Evolutionary conservation across 768 basidiomycete genomes (phyloP).

Genomic region (Phylloporus sp.): DNA sequence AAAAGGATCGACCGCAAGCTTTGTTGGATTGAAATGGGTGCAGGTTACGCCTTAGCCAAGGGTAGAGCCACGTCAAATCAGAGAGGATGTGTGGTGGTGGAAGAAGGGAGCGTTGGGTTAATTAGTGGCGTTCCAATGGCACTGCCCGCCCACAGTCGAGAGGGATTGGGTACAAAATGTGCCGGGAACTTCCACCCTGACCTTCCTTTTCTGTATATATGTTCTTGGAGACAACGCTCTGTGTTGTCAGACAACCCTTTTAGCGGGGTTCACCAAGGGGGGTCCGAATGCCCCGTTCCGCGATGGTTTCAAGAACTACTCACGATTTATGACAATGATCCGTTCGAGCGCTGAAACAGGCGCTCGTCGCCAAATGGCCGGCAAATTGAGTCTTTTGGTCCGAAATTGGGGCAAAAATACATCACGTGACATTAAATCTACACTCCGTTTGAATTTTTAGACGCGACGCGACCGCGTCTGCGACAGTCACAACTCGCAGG

Average conservation of each 20-base stretch:
- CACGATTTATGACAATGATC: background rate
- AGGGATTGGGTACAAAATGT: slow-evolving; percentile 13
- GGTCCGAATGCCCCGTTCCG: background rate
- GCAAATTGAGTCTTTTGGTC: background rate
- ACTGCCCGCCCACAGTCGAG: too few relatives aligned
- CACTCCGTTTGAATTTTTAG: slow-evolving; percentile 24
- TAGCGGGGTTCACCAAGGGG: background rate
- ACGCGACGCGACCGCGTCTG: slow-evolving; percentile 34
- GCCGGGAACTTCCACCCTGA: slow-evolving; percentile 6
- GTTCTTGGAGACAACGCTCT: background rate
- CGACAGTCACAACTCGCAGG: background rate
- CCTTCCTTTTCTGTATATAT: slow-evolving; percentile 15
- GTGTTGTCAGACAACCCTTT: background rate
- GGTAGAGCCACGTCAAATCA: background rate
- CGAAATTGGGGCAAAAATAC: background rate
- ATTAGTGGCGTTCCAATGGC: background rate
- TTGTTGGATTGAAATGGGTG: background rate
- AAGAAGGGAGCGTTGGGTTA: background rate
- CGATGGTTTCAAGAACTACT: background rate
- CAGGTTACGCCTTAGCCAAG: background rate
- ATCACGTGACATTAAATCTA: slow-evolving; percentile 17
- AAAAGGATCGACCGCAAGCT: background rate
- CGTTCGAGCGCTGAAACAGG: slow-evolving; percentile 14
- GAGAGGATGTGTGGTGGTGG: background rate
- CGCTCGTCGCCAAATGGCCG: background rate